Base-by-base conservation (phyloP, 2,329 filamentous ascomycete species). In the Monilinia fructicola region DNA sequence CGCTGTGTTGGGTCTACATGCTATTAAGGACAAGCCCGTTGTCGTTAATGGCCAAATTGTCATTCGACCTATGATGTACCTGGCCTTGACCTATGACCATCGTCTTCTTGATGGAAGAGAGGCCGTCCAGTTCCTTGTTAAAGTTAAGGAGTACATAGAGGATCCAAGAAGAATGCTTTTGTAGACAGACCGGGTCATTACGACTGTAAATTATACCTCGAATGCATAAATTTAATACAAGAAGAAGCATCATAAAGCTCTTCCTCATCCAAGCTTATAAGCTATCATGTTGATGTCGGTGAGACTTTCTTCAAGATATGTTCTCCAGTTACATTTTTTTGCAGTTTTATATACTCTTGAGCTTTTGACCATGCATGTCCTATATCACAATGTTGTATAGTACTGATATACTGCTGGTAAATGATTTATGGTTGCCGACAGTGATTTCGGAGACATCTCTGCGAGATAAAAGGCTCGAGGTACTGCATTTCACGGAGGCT, bases 61-160 rank as follows among this genome's bases (percentile, higher is more conserved):
- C 79, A 91, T 97, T 73, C 87, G 95, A 72, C 95, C 95, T n/a
- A 98, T 99, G 93, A 99, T 99, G 95, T 98, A 97, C 79, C 86
- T 99, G 71, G 95, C 95, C 53, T 85, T 99, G 68, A 99, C 95
- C 18, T 99, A 99, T 77, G 95, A 99, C 78, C 95, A 99, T 81
- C 91, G 95, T 77, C 87, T 99, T 60, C 84, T 99, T 31, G 95
- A 98, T 78, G 95, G 95, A 61, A 88, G 94, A 77, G 94, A 98
- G 82, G 95, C 94, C 56, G 93, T 97, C 52, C 95, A 94, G 69
- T 98, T 98, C 85, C 83, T 98, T 73, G 90, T 98, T 69, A 97
- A 96, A 86, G 84, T 99, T 76, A 98, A 98, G 87, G 92, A 97
- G 79, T 97, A 91, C 78, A 96, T 98, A 73, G 94, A 98, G 82